Base-by-base conservation (phyloP, 2,329 filamentous ascomycete species). In the Trichophyton benhamiae region DNA sequence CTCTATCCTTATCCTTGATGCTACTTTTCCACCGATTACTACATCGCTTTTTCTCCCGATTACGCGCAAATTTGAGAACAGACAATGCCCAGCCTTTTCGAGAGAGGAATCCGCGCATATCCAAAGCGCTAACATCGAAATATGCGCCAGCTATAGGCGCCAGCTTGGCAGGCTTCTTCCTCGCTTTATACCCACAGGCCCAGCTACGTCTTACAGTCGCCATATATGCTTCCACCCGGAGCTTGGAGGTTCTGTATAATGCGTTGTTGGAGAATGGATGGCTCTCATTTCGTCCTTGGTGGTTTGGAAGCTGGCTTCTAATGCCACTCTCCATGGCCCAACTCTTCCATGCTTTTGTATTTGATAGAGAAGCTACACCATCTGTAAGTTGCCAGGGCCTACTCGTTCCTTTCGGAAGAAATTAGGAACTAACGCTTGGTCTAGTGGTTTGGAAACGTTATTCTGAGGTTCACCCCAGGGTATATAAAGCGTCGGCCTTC, bases 141-240 rank as follows among this genome's bases (percentile, higher is more conserved):
- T 87, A 91, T 71, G 88, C 92, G 0, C 92, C 92, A 0, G 91
- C 91, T 1, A 81, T 96, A n/a, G 94, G 92, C 9, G 91, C 92
- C 4, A 91, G 89, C 68, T 74, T 96, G 57, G 90, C 92, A 0
- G 92, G 92, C 2, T 81, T 95, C 58, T 87, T 89, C 58, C 78
- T 97, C 17, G 89, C 88, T 6, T 82, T 95, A 8, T 89, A 85
- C 79, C 92, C 70, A 67, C 83, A 79, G 42, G 80, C 84, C 65
- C 85, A 88, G 66, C 72, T 94, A 67, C 85, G 94, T 58, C 79
- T 92, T 60, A 89, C 88, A 0, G 82, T 94, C 55, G 86, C 90
- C 13, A 89, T 97, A 64, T 95, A 92, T 71, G 79, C 86, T 61
- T 80, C 90, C 64, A 92, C 90, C 66, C 83, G 89, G 58, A 88